Percentiles rank a stretch among this genome's conserved stretches.
Evolutionary conservation across 1,139 yeast species (phyloP).

Genomic region (Suzukiozyma palmioleophila): DNA sequence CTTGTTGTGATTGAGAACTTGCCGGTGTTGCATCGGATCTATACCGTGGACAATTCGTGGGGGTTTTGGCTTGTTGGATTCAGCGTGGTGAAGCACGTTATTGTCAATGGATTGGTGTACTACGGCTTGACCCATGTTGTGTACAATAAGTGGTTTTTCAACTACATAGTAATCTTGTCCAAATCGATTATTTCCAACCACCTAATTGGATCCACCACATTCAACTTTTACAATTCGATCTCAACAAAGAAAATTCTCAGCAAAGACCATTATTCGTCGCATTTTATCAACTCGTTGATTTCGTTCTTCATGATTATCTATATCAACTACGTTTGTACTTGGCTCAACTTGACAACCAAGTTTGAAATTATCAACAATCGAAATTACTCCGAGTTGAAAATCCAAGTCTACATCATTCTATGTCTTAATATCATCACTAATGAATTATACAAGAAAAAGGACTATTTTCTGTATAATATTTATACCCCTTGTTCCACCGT

Average conservation of each 20-base stretch:
- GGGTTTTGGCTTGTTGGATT: slow-evolving; percentile 21
- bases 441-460: slow-evolving; percentile 8
- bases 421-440: slow-evolving; percentile 13
- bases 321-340: slow-evolving; percentile 21
- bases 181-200: slow-evolving; percentile 50
- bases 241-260: slow-evolving; percentile 14
- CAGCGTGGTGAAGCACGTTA: slow-evolving; percentile 10
- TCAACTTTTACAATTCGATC: slow-evolving; percentile 13
- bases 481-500: slow-evolving; percentile 11
- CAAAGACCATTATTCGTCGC: slow-evolving; percentile 15
- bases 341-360: slow-evolving; percentile 12
- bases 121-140: slow-evolving; percentile 24
- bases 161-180: slow-evolving; percentile 41
- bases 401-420: slow-evolving; percentile 11
- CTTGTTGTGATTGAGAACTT: slow-evolving; percentile 16
- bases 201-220: slow-evolving; percentile 36
- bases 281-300: slow-evolving; percentile 22
- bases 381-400: slow-evolving; percentile 7
- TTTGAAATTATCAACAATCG: slow-evolving; percentile 9
- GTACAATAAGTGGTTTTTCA: slow-evolving; percentile 28
- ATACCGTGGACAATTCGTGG: slow-evolving; percentile 38
- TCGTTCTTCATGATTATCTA: slow-evolving; percentile 29
- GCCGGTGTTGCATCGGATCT: slow-evolving; percentile 34
- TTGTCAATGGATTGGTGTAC: slow-evolving; percentile 24
- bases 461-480: slow-evolving; percentile 9